These are phyloP conservation scores for Drechmeria coniospora DNA, from an alignment of 2,329 filamentous ascomycete genomes.

Conservation along the genomic window DNA sequence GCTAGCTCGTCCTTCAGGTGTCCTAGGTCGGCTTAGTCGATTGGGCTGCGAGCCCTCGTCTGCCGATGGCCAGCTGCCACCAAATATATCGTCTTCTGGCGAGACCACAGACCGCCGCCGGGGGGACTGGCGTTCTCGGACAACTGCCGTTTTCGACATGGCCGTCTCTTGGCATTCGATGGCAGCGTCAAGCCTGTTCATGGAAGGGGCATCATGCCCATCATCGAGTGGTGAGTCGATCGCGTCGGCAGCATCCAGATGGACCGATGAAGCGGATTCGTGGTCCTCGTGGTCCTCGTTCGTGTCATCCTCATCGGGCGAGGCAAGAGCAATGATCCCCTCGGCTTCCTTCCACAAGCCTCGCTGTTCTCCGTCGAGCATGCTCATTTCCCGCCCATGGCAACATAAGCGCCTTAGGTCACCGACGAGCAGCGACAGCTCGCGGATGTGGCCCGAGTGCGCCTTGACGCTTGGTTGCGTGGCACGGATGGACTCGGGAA, in stretches of 20 bases:
- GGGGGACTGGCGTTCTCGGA: constrained; percentile 35
- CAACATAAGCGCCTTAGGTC: constrained; percentile 65
- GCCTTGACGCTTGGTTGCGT: constrained; percentile 70
- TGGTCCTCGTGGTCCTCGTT: constrained; percentile 22
- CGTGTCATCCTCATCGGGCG: constrained; percentile 42
- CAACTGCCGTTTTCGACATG: constrained; percentile 34
- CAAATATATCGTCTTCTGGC: constrained; percentile 53
- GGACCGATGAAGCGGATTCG: constrained; percentile 18
- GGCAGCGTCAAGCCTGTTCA: constrained; percentile 27
- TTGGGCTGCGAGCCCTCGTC: constrained; percentile 21
- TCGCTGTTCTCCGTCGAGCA: constrained; percentile 43
- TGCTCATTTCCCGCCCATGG: constrained; percentile 51
- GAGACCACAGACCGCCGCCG: constrained; percentile 48
- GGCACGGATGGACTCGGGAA: constrained; percentile 66
- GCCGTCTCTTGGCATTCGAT: constrained; percentile 26
- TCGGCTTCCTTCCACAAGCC: constrained; percentile 67
- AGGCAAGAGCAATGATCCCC: constrained; percentile 74
- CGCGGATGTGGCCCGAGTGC: constrained; percentile 69
- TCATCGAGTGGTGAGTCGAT: constrained; percentile 31
- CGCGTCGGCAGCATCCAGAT: constrained; percentile 23
- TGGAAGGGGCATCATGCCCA: constrained; percentile 29
- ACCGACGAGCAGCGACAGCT: constrained; percentile 68
- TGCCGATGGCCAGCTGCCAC: constrained; percentile 28
- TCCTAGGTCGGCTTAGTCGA: constrained; percentile 25
- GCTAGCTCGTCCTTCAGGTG: constrained; percentile 20